Evolutionary conservation across 1,139 yeast species (phyloP), one percentile per base, ranked within the genome.

Genomic region (Blastobotrys raffinosifermentans): DNA sequence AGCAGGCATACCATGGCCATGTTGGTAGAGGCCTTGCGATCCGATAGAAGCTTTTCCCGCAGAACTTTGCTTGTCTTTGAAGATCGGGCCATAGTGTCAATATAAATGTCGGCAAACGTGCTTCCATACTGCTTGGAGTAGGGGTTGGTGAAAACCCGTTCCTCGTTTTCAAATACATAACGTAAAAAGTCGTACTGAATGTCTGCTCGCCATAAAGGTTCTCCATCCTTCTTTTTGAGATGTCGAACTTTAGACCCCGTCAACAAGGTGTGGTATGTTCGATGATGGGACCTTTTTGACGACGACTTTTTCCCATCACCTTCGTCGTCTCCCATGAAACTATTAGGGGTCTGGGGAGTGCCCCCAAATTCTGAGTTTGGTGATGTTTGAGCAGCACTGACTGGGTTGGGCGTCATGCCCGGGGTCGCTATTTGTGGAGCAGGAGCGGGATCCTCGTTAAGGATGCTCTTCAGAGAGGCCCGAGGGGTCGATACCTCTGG

Each of bases 151-250:
- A 91, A 91, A 4, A 83, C 86, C 31, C 71, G 64, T 26, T 71
- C 63, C 17, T 71, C 66, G 54, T 87, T 80, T 50, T 73, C 70
- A 53, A 91, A 82, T 14, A 91, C 60, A 19, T 69, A 66, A 34
- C 69, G 67, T 40, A 91, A 64, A 50, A 89, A 84, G 49, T 82
- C 91, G 57, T 80, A 84, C 57, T 89, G 96, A 40, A 91, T 80
- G 53, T 91, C 97, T 43, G 67, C 73, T 35, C 97, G 70, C 82
- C 94, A 83, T 45, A 89, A 77, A 13, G 95, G 94, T 51, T 84
- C 94, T 3, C 97, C 96, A 54, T 91, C 97, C 13, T 77, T 71
- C 55, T 89, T 89, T 59, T 89, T 91, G 50, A 91, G 64, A 57
- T 84, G 94, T 34, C 83, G 69, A 17, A 74, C 63, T 38, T 75